Percentiles rank a stretch among this genome's conserved stretches.
Conservation (phyloP, 495 filamentous ascomycete species). For the Schizothecium vesticola region DNA sequence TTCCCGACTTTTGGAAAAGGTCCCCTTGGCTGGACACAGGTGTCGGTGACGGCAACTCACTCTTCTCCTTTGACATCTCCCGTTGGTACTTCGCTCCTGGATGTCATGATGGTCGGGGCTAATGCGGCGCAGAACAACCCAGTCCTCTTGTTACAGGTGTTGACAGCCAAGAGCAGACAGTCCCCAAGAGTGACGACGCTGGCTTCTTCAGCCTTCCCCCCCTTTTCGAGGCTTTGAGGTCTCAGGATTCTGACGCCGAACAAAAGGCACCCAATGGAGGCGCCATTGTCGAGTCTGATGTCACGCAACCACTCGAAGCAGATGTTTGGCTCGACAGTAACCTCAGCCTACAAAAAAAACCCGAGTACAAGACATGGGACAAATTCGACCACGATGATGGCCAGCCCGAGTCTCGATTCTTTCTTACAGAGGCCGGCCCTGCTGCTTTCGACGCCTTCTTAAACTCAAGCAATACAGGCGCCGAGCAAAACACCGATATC, state of each 20-base stretch:
- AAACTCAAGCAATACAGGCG: conserved; percentile 17
- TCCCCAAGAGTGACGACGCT: conserved; percentile 11
- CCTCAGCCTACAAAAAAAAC: conserved; percentile 22
- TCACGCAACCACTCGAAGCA: conserved; percentile 18
- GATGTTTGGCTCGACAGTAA: conserved; percentile 53
- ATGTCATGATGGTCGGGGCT: not conserved
- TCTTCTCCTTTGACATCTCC: conserved; percentile 25
- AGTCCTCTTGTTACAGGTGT: not conserved
- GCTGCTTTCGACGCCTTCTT: conserved; percentile 66
- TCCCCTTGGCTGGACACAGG: conserved; percentile 33
- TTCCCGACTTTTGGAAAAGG: conserved; percentile 59
- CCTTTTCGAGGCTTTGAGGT: conserved; percentile 26
- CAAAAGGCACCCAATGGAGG: not conserved
- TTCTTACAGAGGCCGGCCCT: conserved; percentile 74
- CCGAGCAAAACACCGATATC: conserved; percentile 21
- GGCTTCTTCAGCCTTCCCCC: conserved; percentile 42
- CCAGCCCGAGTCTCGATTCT: conserved; percentile 33
- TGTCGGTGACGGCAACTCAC: conserved; percentile 15
- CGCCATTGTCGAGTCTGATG: conserved; percentile 2
- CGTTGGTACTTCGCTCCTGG: conserved; percentile 9
- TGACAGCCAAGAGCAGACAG: not conserved
- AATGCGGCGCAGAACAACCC: not conserved
- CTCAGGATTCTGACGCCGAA: conserved; percentile 20
- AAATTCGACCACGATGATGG: conserved; percentile 48
- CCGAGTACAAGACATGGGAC: conserved; percentile 68